Conservation (phyloP, 495 filamentous ascomycete species). For the Aspergillus campestris region DNA sequence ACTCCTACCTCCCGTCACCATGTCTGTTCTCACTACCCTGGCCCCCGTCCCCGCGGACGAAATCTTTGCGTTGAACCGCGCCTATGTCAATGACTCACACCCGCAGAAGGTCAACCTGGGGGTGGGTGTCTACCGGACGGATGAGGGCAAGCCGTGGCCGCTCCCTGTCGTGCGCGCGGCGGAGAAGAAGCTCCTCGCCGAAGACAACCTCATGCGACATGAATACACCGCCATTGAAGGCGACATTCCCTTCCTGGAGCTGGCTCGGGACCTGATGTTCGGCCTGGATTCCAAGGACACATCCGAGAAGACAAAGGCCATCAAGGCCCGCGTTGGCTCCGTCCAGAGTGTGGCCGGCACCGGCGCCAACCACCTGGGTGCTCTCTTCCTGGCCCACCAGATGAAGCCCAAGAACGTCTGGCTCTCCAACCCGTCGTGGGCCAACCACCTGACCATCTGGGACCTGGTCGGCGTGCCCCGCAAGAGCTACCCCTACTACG, state of each 20-base stretch:
- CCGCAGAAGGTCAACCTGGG: conserved; percentile 43
- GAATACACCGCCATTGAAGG: conserved; percentile 44
- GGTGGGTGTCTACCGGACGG: conserved; percentile 43
- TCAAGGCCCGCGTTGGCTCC: conserved; percentile 32
- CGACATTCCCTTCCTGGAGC: conserved; percentile 32
- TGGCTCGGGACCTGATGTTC: conserved; percentile 41
- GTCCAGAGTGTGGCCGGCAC: conserved; percentile 86
- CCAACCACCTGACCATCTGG: conserved; percentile 43
- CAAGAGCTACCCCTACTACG: conserved; percentile 44
- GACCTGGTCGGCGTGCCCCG: conserved; percentile 33
- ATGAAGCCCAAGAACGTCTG: conserved; percentile 39
- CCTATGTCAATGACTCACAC: conserved; percentile 30
- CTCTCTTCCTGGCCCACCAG: conserved; percentile 64
- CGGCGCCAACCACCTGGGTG: conserved; percentile 81
- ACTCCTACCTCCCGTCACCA: conserved; percentile 9
- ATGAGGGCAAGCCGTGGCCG: conserved; percentile 46
- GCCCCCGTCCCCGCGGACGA: conserved; percentile 38
- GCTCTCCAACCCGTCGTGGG: conserved; percentile 43
- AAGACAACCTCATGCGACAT: conserved; percentile 34
- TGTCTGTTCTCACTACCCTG: conserved; percentile 27
- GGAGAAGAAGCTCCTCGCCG: conserved; percentile 30
- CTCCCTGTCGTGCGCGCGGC: conserved; percentile 39
- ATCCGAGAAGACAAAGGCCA: conserved; percentile 15
- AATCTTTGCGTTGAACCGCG: conserved; percentile 40
- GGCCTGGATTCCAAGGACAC: conserved; percentile 28